Base-by-base conservation (phyloP, 2,329 filamentous ascomycete species). In the Zarea fungicola region DNA sequence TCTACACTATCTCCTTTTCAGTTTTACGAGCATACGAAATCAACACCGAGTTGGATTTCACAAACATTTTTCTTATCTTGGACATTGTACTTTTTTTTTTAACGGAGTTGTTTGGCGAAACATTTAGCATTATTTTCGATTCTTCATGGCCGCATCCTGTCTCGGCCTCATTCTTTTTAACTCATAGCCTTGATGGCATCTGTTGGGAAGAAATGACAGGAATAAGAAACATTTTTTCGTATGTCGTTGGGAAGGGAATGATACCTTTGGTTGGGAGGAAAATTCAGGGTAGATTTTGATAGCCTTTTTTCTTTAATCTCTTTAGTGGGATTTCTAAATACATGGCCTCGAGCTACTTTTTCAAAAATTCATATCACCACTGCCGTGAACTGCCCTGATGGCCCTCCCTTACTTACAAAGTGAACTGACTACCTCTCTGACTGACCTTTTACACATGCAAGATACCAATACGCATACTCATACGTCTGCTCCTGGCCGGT, bases 21-120 rank as follows among this genome's bases (percentile, higher is more conserved):
- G 6, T 41, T 48, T 31, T 40, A 41, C 37, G 37, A 40, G 45
- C 45, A 48, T 41, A 35, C 36, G 45, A 48, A 48, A 34, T 48
- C 36, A 48, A 35, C 13, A 37, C 35, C 16, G 13, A 29, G 45
- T 34, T 48, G 45, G 28, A 48, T 40, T 48, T 41, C 37, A 29
- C 8, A 28, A 32, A 32, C 36, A 48, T 48, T 13, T 41, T 8
- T 21, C 11, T 39, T 29, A 8, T 29, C 6, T 48, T 48, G 36
- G 45, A 41, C 19, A 48, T 9, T 34, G 45, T n/a, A 26, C 14
- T 41, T 35, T 22, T 23, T 44, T 36, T 44, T 34, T 10, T 13
- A 10, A 34, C 9, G 32, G 16, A 16, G 45, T 35, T 41, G 45
- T 48, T 48, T 48, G 45, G 45, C 45, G 45, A 41, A 46, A 14